Conservation (phyloP, 1,284 basidiomycete genomes). For the Fistulinella cinereoalba region DNA sequence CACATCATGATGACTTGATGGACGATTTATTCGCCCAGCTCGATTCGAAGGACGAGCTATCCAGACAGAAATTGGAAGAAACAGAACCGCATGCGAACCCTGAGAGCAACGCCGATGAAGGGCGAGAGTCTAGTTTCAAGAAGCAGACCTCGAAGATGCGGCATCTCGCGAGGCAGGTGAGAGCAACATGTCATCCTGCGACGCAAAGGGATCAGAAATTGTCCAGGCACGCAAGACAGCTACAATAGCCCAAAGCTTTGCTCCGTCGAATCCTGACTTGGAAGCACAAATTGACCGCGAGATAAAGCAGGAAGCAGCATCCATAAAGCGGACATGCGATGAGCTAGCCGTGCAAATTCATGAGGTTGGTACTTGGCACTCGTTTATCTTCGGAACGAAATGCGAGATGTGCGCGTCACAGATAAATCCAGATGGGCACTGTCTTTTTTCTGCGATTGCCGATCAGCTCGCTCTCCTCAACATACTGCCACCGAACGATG, state of each 20-base stretch:
- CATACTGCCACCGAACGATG: slow-evolving; percentile 53
- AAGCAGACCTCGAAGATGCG: slow-evolving; percentile 72
- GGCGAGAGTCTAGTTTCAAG: slow-evolving; percentile 31
- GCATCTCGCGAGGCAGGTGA: slow-evolving; percentile 77
- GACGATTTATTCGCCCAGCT: slow-evolving; percentile 72
- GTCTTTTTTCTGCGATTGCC: slow-evolving; percentile 89
- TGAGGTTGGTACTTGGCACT: slow-evolving; percentile 52
- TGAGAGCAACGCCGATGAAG: slow-evolving; percentile 39
- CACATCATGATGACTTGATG: slow-evolving; percentile 55
- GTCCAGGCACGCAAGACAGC: slow-evolving; percentile 75
- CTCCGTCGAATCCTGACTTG: slow-evolving; percentile 57
- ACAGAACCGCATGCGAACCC: slow-evolving; percentile 49
- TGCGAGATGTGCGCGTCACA: slow-evolving; percentile 31
- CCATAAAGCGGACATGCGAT: slow-evolving; percentile 67
- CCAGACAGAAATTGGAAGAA: slow-evolving; percentile 47
- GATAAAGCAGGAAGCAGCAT: slow-evolving; percentile 69
- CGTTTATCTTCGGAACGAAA: slow-evolving; percentile 1
- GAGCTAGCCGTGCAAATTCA: slow-evolving; percentile 65
- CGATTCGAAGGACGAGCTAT: slow-evolving; percentile 54
- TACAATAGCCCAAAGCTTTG: slow-evolving; percentile 56
- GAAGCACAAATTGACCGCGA: slow-evolving; percentile 69
- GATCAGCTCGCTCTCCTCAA: slow-evolving; percentile 77
- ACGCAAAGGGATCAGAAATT: slow-evolving; percentile 1
- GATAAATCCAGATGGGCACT: slow-evolving; percentile 95
- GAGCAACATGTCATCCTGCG: slow-evolving; percentile 17